Base-by-base conservation (phyloP, 352 stramenopile species). In the Phytophthora citrophthora region DNA sequence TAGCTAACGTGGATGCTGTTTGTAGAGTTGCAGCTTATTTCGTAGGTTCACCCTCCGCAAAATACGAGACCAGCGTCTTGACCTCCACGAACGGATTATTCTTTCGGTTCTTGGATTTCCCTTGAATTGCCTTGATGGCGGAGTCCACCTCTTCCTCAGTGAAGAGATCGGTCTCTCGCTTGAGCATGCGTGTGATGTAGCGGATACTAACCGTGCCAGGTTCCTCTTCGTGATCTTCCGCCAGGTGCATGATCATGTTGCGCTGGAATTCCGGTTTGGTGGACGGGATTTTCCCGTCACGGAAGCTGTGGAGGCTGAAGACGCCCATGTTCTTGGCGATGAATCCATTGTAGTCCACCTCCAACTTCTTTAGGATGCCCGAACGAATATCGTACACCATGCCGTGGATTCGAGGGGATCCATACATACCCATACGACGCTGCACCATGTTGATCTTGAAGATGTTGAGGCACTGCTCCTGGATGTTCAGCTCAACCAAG, bases 381-480 rank as follows among this genome's bases (percentile, higher is more conserved):
- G 66, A 78, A 57, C 78, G 58, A 56, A 89, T 87, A 54, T 94
- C 76, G 49, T 91, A 94, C 27, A 91, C 83, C 38, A 91, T 71
- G 8, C 77, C 85, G 40, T 94, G 85, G 46, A 94, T 90, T 7
- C 78, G 79, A 13, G 85, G 85, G 39, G 84, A 77, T 26, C 79
- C 83, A 54, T 88, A 86, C 12, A 83, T 77, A 44, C 83, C 67
- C 55, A 89, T 77, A 48, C 83, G 77, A 26, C 76, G 74, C 64
- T 95, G 87, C 9, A 93, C 79, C 67, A 89, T 88, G 64, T 88
- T 89, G 68, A 91, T 92, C 68, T 93, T 93, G 75, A 90, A 93
- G 45, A 93, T 79, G 66, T 95, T 95, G 55, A 92, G 72, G 31
- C 87, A 93, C 54, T 93, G 84, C 61, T 95, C 83, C 36, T 88